Evolutionary conservation across 75 land plant species (phyloP).

Genomic region (Larix kaempferi): DNA sequence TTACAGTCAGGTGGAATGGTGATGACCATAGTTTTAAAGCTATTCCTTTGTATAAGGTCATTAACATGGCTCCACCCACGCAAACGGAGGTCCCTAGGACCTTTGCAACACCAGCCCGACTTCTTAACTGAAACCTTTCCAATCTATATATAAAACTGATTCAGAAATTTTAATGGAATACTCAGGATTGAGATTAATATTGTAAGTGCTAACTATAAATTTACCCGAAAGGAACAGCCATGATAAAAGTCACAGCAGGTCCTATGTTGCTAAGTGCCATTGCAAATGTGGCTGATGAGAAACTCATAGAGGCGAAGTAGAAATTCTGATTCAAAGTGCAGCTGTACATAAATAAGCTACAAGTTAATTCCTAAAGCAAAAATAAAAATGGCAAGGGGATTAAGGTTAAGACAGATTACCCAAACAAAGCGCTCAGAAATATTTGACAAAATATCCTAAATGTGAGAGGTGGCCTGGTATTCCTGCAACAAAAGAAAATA

Average conservation of each 20-base stretch:
- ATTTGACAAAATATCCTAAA: too few relatives aligned
- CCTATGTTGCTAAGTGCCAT: conserved; percentile 59
- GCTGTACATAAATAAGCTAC: conserved; percentile 20
- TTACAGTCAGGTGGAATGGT: conserved; percentile 35
- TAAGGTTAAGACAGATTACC: too few relatives aligned
- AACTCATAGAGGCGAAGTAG: conserved; percentile 47
- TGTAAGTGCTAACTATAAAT: too few relatives aligned
- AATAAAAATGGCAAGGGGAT: too few relatives aligned
- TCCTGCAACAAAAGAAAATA: too few relatives aligned
- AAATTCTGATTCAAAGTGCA: conserved; percentile 47
- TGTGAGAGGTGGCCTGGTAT: too few relatives aligned
- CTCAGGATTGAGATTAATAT: too few relatives aligned
- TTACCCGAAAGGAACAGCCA: conserved; percentile 67
- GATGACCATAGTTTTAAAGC: conserved; percentile 24
- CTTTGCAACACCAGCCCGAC: conserved; percentile 62
- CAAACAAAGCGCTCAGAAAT: too few relatives aligned
- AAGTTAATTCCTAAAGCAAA: too few relatives aligned
- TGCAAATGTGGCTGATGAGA: conserved; percentile 58
- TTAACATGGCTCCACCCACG: conserved; percentile 70
- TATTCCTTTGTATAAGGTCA: conserved; percentile 73
- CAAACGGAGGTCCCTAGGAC: conserved; percentile 59
- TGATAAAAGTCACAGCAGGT: conserved; percentile 71
- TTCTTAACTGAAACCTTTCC: conserved; percentile 49
- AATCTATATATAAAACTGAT: conserved; percentile 29
- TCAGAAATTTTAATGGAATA: background rate